Conservation (phyloP, 2,329 filamentous ascomycete genomes). For the Apiospora sp. region DNA sequence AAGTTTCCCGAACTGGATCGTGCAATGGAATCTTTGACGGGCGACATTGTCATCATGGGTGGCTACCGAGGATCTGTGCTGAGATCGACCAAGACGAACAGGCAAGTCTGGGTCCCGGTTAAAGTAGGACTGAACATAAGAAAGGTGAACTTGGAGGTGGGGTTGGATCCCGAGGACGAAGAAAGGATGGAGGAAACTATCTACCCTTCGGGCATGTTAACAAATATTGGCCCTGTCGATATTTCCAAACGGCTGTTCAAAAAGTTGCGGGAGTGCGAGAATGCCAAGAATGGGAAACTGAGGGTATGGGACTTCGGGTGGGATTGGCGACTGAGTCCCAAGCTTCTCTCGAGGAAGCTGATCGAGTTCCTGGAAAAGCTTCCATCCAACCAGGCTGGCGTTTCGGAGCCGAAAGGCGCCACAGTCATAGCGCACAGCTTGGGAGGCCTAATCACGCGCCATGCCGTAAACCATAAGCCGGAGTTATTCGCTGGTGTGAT, state of each 20-base stretch:
- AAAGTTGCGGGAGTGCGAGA: conserved; percentile 76
- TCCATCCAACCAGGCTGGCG: conserved; percentile 72
- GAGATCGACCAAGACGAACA: conserved; percentile 80
- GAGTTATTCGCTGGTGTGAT: conserved; percentile 87
- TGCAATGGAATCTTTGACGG: conserved; percentile 73
- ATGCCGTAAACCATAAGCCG: conserved; percentile 85
- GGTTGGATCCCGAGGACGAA: conserved; percentile 82
- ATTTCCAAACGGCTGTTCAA: conserved; percentile 85
- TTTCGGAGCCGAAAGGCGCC: conserved; percentile 69
- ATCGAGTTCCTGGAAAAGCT: conserved; percentile 76
- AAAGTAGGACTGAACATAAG: conserved; percentile 92
- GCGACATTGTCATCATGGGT: conserved; percentile 87
- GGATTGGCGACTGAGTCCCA: conserved; percentile 90
- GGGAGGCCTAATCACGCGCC: conserved; percentile 85
- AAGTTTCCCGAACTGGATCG: conserved; percentile 55
- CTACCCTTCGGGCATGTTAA: conserved; percentile 86
- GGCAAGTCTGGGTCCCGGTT: conserved; percentile 93
- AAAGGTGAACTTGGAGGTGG: conserved; percentile 90
- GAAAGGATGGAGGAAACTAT: conserved; percentile 84
- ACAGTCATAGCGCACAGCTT: conserved; percentile 86
- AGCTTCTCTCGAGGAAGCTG: conserved; percentile 75
- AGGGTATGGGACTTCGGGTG: conserved; percentile 92
- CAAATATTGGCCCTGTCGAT: conserved; percentile 90
- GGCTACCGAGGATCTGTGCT: conserved; percentile 92
- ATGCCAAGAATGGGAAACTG: conserved; percentile 73